Evolutionary conservation across 257 asterid species (phyloP).

Genomic region (Nicotiana noctiflora): DNA sequence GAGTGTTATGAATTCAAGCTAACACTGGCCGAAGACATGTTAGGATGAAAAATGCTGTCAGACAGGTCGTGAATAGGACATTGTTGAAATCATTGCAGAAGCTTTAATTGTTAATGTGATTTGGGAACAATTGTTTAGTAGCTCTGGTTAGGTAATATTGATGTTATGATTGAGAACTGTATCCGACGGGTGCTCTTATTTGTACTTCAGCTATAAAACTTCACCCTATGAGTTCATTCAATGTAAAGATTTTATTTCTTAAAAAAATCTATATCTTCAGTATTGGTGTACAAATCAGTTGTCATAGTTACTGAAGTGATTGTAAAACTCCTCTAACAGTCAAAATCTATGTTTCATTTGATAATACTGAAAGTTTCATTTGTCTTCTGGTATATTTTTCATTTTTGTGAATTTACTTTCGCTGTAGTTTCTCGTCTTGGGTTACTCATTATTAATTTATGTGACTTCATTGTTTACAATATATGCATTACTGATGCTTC

Average conservation of each 20-base stretch:
- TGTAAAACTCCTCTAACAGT: background rate
- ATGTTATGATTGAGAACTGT: slow-evolving; percentile 7
- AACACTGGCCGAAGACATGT: slow-evolving; percentile 14
- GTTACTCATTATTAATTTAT: slow-evolving; percentile 1
- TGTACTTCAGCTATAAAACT: slow-evolving; percentile 3
- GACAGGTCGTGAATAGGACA: background rate
- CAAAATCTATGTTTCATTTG: background rate
- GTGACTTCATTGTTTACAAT: background rate
- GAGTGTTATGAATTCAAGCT: slow-evolving; percentile 33
- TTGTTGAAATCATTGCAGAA: background rate
- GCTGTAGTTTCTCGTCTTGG: background rate
- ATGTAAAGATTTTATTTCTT: background rate
- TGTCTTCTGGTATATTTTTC: background rate
- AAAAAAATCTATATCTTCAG: background rate
- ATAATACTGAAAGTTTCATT: background rate
- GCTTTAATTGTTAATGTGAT: background rate
- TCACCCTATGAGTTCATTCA: slow-evolving; percentile 3
- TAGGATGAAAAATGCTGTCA: slow-evolving; percentile 4
- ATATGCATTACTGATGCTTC: slow-evolving; percentile 3
- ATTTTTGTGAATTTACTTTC: background rate
- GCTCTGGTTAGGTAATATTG: slow-evolving; percentile 5
- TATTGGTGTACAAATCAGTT: background rate
- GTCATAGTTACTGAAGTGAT: background rate
- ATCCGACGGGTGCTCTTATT: background rate
- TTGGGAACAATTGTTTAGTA: background rate